phyloP scores from a whole-genome alignment of 805 yeast genomes.

The Schwanniomyces vanrijiae region DNA sequence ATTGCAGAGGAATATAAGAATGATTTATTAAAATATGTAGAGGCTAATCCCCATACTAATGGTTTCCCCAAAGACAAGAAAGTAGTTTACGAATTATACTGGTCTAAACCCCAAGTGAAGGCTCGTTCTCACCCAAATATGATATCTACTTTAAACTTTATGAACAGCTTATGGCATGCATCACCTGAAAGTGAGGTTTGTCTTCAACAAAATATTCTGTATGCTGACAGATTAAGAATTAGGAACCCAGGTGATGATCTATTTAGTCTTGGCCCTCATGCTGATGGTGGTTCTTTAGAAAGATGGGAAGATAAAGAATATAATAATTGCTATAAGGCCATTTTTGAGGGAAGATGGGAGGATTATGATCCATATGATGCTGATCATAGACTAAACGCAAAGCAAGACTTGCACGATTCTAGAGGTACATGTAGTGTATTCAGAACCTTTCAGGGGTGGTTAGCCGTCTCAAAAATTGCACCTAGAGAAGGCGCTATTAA shows the following conservation, averaged over 20 bases:
- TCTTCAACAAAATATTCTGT: slow-evolving; percentile 30
- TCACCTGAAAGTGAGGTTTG: slow-evolving; percentile 25
- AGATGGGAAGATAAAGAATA: slow-evolving; percentile 46
- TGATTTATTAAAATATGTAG: slow-evolving; percentile 21
- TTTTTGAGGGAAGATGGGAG: slow-evolving; percentile 43
- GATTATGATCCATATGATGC: slow-evolving; percentile 40
- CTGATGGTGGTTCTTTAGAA: slow-evolving; percentile 45
- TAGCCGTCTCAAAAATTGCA: slow-evolving; percentile 33
- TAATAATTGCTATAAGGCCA: slow-evolving; percentile 31
- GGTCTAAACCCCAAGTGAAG: slow-evolving; percentile 38
- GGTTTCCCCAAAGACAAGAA: slow-evolving; percentile 23
- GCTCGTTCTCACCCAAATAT: slow-evolving; percentile 41
- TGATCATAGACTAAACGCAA: slow-evolving; percentile 31
- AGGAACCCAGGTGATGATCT: slow-evolving; percentile 35
- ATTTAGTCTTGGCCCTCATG: slow-evolving; percentile 35
- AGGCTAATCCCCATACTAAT: slow-evolving; percentile 24
- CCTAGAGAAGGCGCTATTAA: slow-evolving; percentile 41
- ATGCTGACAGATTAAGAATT: slow-evolving; percentile 45
- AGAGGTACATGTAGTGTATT: slow-evolving; percentile 27
- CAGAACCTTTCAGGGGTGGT: slow-evolving; percentile 47
- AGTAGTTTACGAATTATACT: slow-evolving; percentile 33
- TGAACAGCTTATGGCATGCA: slow-evolving; percentile 28
- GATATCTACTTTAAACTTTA: slow-evolving; percentile 21
- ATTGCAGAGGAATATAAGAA: slow-evolving; percentile 20
- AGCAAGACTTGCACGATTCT: slow-evolving; percentile 29